These are phyloP conservation scores for Diplodia scrobiculata DNA, from an alignment of 2,329 filamentous ascomycete genomes.

Conservation along the genomic window DNA sequence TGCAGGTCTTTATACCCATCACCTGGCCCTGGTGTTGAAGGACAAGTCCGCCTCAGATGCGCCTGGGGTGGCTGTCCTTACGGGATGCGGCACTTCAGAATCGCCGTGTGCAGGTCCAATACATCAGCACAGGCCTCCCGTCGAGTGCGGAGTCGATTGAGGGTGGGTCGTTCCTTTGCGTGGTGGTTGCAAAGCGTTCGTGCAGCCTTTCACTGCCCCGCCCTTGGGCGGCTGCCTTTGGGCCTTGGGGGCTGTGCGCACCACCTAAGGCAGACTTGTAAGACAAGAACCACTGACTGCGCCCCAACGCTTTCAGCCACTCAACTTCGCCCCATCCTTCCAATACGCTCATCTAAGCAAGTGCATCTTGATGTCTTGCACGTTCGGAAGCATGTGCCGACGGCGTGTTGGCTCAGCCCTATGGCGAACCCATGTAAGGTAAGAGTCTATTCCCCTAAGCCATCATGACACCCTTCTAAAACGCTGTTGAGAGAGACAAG, in stretches of 20 bases:
- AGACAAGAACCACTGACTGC: background rate
- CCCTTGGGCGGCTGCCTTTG: too few relatives aligned
- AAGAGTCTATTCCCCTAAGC: background rate
- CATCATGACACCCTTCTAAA: background rate
- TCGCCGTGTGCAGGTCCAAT: background rate
- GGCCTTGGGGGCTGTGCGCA: background rate
- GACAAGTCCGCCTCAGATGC: background rate
- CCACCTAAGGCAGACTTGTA: background rate
- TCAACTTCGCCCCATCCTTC: background rate
- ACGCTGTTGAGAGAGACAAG: background rate
- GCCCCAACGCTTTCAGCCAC: background rate
- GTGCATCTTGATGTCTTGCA: too few relatives aligned
- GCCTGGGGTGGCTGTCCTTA: background rate
- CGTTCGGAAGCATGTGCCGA: background rate
- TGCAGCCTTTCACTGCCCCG: too few relatives aligned
- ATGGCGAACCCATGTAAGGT: background rate
- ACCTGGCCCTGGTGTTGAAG: background rate
- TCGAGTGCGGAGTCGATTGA: background rate
- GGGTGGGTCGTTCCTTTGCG: too few relatives aligned
- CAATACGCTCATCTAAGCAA: background rate
- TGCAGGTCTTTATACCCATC: background rate
- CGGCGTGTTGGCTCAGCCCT: conserved; percentile 4
- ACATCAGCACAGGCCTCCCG: background rate
- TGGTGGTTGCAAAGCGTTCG: too few relatives aligned
- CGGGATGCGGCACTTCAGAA: too few relatives aligned